Conservation (phyloP, 1,284 basidiomycete species). For the Malassezia brasiliensis region DNA sequence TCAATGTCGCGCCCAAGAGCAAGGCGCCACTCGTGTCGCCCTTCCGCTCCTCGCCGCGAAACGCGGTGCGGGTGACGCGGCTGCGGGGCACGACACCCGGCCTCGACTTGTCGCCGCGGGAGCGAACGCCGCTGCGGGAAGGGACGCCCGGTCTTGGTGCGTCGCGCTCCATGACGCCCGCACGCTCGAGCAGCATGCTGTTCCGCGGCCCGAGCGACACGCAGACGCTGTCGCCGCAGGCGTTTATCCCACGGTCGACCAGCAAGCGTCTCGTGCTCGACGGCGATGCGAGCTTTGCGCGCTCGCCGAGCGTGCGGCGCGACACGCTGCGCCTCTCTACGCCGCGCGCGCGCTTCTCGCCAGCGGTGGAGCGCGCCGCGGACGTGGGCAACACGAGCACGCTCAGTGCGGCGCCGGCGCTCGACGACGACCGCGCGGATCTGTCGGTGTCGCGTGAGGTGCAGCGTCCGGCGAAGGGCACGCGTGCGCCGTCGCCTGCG, state of each 20-base stretch:
- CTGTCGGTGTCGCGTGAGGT: background rate
- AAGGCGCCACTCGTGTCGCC: slow-evolving; percentile 51
- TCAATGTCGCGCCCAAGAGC: slow-evolving; percentile 48
- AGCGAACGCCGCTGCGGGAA: slow-evolving; percentile 39
- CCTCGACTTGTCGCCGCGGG: slow-evolving; percentile 24
- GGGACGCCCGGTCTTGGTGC: slow-evolving; percentile 31
- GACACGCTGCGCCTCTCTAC: background rate
- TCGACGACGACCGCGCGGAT: background rate
- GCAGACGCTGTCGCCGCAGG: slow-evolving; percentile 50
- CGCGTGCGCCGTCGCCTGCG: slow-evolving; percentile 25
- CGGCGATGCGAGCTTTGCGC: slow-evolving; percentile 30
- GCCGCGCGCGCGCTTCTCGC: slow-evolving; percentile 17
- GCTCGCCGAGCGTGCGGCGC: slow-evolving; percentile 20
- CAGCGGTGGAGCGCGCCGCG: slow-evolving; percentile 16
- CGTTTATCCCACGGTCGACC: slow-evolving; percentile 64
- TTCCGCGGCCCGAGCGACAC: slow-evolving; percentile 56
- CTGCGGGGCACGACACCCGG: slow-evolving; percentile 41
- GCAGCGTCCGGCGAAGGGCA: slow-evolving; percentile 13
- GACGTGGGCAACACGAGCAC: slow-evolving; percentile 3
- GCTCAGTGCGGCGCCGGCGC: background rate
- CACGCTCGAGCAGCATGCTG: slow-evolving; percentile 41
- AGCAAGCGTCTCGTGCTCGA: slow-evolving; percentile 90
- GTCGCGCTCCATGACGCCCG: slow-evolving; percentile 15
- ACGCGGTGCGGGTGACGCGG: slow-evolving; percentile 39
- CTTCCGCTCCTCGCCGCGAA: slow-evolving; percentile 49